Evolutionary conservation across 345 rosid genomes (phyloP).

Genomic region (Bruguiera gymnorhiza): DNA sequence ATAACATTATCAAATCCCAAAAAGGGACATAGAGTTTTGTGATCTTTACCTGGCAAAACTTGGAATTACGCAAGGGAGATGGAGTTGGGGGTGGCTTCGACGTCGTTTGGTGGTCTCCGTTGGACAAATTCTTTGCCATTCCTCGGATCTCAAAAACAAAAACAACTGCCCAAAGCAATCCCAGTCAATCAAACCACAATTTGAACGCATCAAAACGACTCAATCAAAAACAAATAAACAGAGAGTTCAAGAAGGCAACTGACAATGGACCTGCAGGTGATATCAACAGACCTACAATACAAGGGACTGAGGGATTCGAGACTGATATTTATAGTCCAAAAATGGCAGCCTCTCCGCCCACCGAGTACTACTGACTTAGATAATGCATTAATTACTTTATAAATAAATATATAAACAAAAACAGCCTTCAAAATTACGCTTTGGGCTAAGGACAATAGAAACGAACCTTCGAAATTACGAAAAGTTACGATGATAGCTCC

Average conservation of each 20-base stretch:
- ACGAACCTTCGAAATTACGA: slow-evolving; percentile 20
- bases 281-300: background rate
- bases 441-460: too few species aligned
- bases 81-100: slow-evolving; percentile 84
- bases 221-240: background rate
- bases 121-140: slow-evolving; percentile 51
- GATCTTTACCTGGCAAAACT: slow-evolving; percentile 68
- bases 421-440: slow-evolving; percentile 43
- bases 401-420: slow-evolving; percentile 12
- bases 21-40: background rate
- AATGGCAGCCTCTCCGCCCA: slow-evolving; percentile 29
- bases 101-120: slow-evolving; percentile 50
- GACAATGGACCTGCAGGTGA: background rate
- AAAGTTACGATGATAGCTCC: slow-evolving; percentile 27
- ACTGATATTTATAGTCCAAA: slow-evolving; percentile 41
- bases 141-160: slow-evolving; percentile 30
- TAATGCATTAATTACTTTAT: background rate
- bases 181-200: background rate
- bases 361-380: slow-evolving; percentile 1
- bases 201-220: slow-evolving; percentile 1
- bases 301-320: slow-evolving; percentile 15
- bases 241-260: background rate
- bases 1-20: too few species aligned
- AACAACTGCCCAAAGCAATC: background rate
- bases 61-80: slow-evolving; percentile 82